Evolutionary conservation across 2,329 filamentous ascomycete species (phyloP).

Genomic region (Aspergillus jensenii): DNA sequence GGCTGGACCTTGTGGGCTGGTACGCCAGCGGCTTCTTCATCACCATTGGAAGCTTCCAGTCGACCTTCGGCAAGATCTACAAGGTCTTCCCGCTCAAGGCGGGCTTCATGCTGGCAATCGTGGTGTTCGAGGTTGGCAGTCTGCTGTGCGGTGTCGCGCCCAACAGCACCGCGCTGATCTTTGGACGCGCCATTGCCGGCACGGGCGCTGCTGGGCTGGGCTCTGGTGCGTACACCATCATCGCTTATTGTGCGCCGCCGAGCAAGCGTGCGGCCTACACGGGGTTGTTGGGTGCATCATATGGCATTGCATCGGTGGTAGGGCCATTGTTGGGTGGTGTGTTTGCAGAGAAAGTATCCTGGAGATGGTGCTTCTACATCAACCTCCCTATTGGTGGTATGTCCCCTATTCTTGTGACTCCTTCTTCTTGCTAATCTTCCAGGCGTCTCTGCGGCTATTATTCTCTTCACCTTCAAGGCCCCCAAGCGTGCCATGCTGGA

Average conservation of each 20-base stretch:
- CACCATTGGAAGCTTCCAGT: constrained; percentile 45
- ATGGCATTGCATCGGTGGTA: not conserved
- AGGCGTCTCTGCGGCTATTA: no score
- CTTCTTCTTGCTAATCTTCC: no score
- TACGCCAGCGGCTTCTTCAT: constrained; percentile 45
- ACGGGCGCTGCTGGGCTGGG: not conserved
- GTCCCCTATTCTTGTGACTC: not conserved
- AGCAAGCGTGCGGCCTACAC: not conserved
- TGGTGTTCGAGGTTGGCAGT: not conserved
- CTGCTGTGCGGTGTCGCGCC: not conserved
- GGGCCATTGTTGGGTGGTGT: constrained; percentile 13
- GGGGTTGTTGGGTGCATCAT: not conserved
- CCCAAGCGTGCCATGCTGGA: not conserved
- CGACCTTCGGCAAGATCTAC: constrained; percentile 27
- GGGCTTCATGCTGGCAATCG: not conserved
- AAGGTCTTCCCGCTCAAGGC: not conserved
- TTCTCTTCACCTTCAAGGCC: not conserved
- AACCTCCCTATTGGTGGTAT: constrained; percentile 52
- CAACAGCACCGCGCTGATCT: not conserved
- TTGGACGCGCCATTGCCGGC: not conserved
- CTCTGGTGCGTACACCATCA: not conserved
- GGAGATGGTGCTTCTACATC: constrained; percentile 54
- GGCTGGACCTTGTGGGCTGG: constrained; percentile 42
- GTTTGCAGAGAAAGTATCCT: constrained; percentile 22
- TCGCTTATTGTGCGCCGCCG: not conserved